Evolutionary conservation across 139 green algal species (phyloP), one percentile per base, ranked within the genome.

Genomic region (Chlorella sp.): DNA sequence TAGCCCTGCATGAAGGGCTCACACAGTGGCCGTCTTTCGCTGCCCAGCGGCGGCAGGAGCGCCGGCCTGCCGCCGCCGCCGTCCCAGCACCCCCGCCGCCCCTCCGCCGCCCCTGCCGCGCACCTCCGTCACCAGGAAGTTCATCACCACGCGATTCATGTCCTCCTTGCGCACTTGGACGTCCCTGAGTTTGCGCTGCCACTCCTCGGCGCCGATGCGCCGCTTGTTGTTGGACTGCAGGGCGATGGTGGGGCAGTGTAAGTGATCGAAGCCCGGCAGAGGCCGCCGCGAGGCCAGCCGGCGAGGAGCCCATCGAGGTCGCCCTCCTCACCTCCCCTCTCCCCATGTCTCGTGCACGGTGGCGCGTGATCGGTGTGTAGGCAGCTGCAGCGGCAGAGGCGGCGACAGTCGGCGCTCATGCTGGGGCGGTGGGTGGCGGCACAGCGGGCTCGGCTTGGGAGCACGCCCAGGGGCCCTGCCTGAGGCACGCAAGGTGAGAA

Each of bases 51-150:
- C 25, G 28, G 63, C 63, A 38, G 28, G 28, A 16, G 63, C 6
- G 63, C 28, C 62, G 32, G 62, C 63, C 60, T 21, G 60, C 60
- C 60, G 23, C 60, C 23, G 20, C 3, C 9, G 38, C 69, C 26
- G 23, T 25, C n/a, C n/a, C 34, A 9, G 36, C 38, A 26, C 69
- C 23, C 38, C 38, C 5, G 21, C n/a, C 23, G 6, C 13, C 26
- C 2, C 69, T 55, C 44, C 51, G 51, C 12, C 51, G 11, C 11
- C 51, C 51, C 51, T 20, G 13, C 2, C 9, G 15, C 51, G 51
- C 87, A 97, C 95, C 95, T 99, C 97, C n/a, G 97, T 99, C 2
- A 98, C 93, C 0, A 99, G 82, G 67, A 97, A 99, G 88, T 99
- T 96, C 96, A 99, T 99, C 17, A 99, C 88, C 3, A 99, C 88